Percentiles rank a stretch among this genome's conserved stretches.
Evolutionary conservation across 202 grass and related monocot species (phyloP).

Genomic region (Zoysia matrella): DNA sequence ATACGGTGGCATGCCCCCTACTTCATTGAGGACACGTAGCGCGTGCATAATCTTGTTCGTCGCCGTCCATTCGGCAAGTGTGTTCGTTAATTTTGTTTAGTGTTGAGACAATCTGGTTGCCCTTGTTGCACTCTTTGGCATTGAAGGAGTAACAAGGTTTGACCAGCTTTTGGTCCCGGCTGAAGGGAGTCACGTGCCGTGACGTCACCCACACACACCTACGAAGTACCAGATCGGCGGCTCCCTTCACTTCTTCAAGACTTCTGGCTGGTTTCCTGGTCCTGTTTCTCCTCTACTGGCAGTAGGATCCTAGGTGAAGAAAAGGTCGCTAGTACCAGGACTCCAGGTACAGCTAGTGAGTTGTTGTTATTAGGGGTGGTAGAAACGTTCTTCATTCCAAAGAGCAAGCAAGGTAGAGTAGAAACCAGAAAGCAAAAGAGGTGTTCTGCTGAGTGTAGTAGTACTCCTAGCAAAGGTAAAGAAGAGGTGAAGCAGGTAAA

Average conservation of each 20-base stretch:
- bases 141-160: conserved; percentile 39
- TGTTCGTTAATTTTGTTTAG: neutral
- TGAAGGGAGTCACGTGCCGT: conserved; percentile 34
- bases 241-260: conserved; percentile 29
- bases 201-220: conserved; percentile 35
- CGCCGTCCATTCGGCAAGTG: conserved; percentile 12
- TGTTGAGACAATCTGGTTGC: neutral
- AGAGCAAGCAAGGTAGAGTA: neutral
- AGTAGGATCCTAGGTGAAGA: conserved; percentile 31
- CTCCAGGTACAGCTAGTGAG: too few relatives aligned
- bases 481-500: conserved; percentile 39
- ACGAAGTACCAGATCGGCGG: neutral
- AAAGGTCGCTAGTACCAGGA: too few relatives aligned
- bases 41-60: neutral
- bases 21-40: neutral
- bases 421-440: conserved; percentile 12
- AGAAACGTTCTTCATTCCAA: neutral
- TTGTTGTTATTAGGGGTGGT: neutral
- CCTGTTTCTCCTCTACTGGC: neutral
- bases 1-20: conserved; percentile 1
- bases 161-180: conserved; percentile 30
- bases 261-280: conserved; percentile 25
- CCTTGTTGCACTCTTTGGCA: neutral
- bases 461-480: conserved; percentile 21
- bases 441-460: neutral